phyloP scores from a whole-genome alignment of 805 yeast genomes.

The Sugiyamaella mastotermitis region DNA sequence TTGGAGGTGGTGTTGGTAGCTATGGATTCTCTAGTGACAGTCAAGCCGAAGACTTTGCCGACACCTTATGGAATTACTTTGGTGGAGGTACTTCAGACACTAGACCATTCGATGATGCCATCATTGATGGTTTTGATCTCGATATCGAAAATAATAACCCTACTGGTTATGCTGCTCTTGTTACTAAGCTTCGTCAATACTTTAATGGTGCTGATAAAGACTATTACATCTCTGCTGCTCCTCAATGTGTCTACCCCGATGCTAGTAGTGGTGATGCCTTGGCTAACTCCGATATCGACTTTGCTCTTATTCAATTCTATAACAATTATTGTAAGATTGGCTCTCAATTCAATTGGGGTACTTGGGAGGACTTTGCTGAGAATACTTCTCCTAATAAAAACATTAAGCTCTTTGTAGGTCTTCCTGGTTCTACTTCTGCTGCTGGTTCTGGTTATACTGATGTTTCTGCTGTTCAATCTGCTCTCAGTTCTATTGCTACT shows the following conservation, averaged over 20 bases:
- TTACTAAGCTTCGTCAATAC: slow-evolving; percentile 41
- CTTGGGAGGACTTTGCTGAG: slow-evolving; percentile 64
- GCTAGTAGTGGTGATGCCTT: slow-evolving; percentile 58
- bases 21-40: slow-evolving; percentile 48
- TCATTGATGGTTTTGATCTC: slow-evolving; percentile 78
- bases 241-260: slow-evolving; percentile 89
- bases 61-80: slow-evolving; percentile 46
- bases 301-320: slow-evolving; percentile 82
- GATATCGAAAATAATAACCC: slow-evolving; percentile 59
- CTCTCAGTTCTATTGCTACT: slow-evolving; percentile 21
- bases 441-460: slow-evolving; percentile 53
- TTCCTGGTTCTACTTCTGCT: slow-evolving; percentile 55
- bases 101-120: slow-evolving; percentile 62
- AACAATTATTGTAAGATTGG: slow-evolving; percentile 56
- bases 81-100: slow-evolving; percentile 40
- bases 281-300: slow-evolving; percentile 66
- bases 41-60: slow-evolving; percentile 55
- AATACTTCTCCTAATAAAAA: slow-evolving; percentile 57
- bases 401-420: slow-evolving; percentile 66
- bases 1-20: slow-evolving; percentile 65
- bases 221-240: slow-evolving; percentile 82
- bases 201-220: slow-evolving; percentile 46
- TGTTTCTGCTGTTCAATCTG: slow-evolving; percentile 28
- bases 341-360: slow-evolving; percentile 55
- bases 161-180: slow-evolving; percentile 64